These are phyloP conservation scores for Anthracocystis walkeri DNA, from an alignment of 1,284 basidiomycete genomes.

Conservation along the genomic window DNA sequence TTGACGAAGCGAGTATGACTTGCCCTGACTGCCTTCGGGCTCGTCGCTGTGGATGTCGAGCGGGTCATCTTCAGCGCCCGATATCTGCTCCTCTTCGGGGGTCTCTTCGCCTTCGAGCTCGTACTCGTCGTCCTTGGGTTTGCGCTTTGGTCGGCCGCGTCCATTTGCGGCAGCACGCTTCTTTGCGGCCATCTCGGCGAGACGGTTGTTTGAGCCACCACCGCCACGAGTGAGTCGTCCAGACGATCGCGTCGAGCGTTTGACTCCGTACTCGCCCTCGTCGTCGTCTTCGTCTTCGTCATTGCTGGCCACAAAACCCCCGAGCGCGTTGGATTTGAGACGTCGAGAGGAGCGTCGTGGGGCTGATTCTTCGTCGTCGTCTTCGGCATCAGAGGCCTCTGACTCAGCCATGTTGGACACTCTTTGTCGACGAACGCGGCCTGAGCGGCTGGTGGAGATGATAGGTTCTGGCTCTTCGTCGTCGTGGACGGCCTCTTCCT, in stretches of 20 bases:
- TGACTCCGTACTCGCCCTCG: slow-evolving; percentile 50
- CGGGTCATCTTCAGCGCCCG: slow-evolving; percentile 47
- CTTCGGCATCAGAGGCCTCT: slow-evolving; percentile 30
- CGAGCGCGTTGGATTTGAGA: slow-evolving; percentile 38
- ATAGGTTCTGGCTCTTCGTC: slow-evolving; percentile 27
- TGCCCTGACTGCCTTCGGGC: slow-evolving; percentile 52
- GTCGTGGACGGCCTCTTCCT: slow-evolving; percentile 18
- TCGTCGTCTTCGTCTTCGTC: slow-evolving; percentile 62
- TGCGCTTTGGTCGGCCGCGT: slow-evolving; percentile 24
- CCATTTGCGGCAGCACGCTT: slow-evolving; percentile 37
- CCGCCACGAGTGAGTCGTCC: slow-evolving; percentile 35
- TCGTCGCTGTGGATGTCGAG: slow-evolving; percentile 55
- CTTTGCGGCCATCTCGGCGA: slow-evolving; percentile 50
- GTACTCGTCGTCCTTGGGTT: slow-evolving; percentile 37
- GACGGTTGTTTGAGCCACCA: slow-evolving; percentile 19
- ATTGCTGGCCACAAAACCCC: slow-evolving; percentile 59
- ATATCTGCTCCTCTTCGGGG: slow-evolving; percentile 43
- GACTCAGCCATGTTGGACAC: slow-evolving; percentile 39
- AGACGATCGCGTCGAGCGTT: slow-evolving; percentile 35
- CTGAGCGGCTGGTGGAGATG: slow-evolving; percentile 43
- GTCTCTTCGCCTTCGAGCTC: slow-evolving; percentile 48
- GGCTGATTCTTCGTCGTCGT: slow-evolving; percentile 35
- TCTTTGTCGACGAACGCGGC: slow-evolving; percentile 26
- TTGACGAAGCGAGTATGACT: slow-evolving; percentile 62
- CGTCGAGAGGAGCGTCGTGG: slow-evolving; percentile 27